Conservation (phyloP, 1,139 yeast genomes). For the Yamadazyma diospyri region DNA sequence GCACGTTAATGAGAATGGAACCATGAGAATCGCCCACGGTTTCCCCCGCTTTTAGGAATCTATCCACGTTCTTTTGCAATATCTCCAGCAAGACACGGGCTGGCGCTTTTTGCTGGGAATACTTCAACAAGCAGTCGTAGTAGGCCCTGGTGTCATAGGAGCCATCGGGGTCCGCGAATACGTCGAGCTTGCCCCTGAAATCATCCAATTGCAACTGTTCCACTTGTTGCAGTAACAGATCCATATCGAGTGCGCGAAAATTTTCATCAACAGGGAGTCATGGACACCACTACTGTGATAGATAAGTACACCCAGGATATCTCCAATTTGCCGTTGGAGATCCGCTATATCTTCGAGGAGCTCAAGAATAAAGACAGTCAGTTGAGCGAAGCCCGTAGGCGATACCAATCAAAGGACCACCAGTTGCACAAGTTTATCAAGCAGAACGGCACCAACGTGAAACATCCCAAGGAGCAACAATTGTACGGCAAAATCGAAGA, state of each 20-base stretch:
- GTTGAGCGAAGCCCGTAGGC: conserved; percentile 62
- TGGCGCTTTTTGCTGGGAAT: conserved; percentile 15
- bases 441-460: conserved; percentile 77
- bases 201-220: neutral
- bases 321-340: conserved; percentile 86
- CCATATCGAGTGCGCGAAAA: neutral
- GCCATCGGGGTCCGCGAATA: neutral
- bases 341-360: conserved; percentile 77
- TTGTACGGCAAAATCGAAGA: conserved; percentile 64
- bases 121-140: conserved; percentile 6
- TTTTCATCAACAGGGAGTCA: too few relatives aligned
- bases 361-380: conserved; percentile 67
- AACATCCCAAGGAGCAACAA: conserved; percentile 79
- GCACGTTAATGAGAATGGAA: conserved; percentile 14
- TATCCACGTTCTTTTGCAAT: conserved; percentile 18
- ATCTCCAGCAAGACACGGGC: conserved; percentile 16
- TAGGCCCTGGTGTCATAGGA: neutral
- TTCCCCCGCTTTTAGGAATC: conserved; percentile 18
- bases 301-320: conserved; percentile 52
- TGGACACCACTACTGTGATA: conserved; percentile 50
- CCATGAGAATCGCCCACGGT: conserved; percentile 19
- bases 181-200: neutral
- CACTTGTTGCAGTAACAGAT: neutral
- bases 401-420: conserved; percentile 68
- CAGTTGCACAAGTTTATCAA: conserved; percentile 80